Evolutionary conservation across 441 rosid species (phyloP), one percentile per base, ranked within the genome.

Genomic region (Cnidoscolus chayamansa): DNA sequence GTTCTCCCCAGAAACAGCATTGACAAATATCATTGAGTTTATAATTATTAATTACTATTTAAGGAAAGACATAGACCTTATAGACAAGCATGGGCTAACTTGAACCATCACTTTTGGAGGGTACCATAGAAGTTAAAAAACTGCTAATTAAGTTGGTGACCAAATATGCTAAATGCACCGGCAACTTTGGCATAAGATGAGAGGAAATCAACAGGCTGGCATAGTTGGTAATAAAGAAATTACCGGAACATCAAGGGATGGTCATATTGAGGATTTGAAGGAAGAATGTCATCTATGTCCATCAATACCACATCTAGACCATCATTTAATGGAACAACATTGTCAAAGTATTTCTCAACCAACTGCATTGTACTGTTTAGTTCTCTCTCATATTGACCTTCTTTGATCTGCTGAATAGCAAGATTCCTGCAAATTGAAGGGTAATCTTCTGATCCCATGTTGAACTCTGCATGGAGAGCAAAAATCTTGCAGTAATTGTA

Each of bases 391-490:
- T 84, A 89, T 43, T 72, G 80, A 70, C 90, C 89, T 69, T 73
- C 82, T 75, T 67, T 80, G 58, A 85, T 75, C 61, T 80, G 81
- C 57, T 45, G 83, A 62, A 73, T 62, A 69, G 84, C 87, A 64
- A 85, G 81, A 77, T 68, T 82, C 69, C 72, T 76, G 68, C 97
- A 93, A 60, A 81, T 57, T 60, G 84, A 57, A 72, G 94, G 93
- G 73, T 87, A 77, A 53, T 88, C 78, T 16, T 45, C 53, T 15
- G 70, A 74, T 68, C 77, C 81, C 72, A 86, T 71, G 75, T 90
- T 93, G 79, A 91, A 84, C 76, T 87, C 85, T 0, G 92, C 87
- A 40, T 93, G 90, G 45, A 80, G 71, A 49, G 82, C 79, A 77
- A 85, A 80, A 15, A 76, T 75, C 40, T 76, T 86, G 85, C 96